phyloP scores from a whole-genome alignment of 1,139 yeast species.

The Fermentozyma sake region DNA sequence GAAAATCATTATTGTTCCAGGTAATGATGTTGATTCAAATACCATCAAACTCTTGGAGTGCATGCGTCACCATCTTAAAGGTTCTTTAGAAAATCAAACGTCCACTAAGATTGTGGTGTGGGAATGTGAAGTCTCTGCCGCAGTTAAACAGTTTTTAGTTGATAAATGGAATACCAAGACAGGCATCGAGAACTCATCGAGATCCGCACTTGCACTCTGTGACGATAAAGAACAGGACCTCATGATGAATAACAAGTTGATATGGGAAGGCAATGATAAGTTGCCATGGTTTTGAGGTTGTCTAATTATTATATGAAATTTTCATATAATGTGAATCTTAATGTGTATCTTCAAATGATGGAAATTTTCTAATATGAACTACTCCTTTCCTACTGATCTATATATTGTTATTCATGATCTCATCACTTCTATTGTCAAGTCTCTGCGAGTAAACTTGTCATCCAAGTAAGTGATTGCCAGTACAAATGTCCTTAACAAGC shows the following conservation, averaged over 20 bases:
- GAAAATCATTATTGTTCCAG: conserved; percentile 21
- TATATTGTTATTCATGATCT: not conserved
- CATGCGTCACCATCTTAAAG: conserved; percentile 17
- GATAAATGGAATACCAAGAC: conserved; percentile 12
- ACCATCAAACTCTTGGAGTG: conserved; percentile 21
- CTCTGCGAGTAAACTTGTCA: conserved; percentile 8
- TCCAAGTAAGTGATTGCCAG: conserved; percentile 26
- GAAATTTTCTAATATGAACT: too few species aligned
- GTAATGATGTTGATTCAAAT: conserved; percentile 14
- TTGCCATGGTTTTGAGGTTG: conserved; percentile 40
- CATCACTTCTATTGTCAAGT: conserved; percentile 3
- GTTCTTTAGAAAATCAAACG: conserved; percentile 4
- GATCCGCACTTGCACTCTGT: conserved; percentile 33
- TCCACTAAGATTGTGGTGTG: conserved; percentile 27
- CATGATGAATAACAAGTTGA: conserved; percentile 20
- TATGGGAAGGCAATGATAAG: conserved; percentile 46
- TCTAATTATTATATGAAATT: conserved; percentile 1
- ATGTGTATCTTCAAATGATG: too few species aligned
- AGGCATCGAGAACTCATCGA: conserved; percentile 31
- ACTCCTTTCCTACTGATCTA: not conserved
- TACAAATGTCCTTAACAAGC: conserved; percentile 42
- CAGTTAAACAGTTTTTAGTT: conserved; percentile 13
- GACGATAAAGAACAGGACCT: conserved; percentile 19
- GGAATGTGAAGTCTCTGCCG: conserved; percentile 29
- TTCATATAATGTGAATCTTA: too few species aligned